phyloP scores from a whole-genome alignment of 495 filamentous ascomycete genomes.

The Hypomontagnella submonticulosa region DNA sequence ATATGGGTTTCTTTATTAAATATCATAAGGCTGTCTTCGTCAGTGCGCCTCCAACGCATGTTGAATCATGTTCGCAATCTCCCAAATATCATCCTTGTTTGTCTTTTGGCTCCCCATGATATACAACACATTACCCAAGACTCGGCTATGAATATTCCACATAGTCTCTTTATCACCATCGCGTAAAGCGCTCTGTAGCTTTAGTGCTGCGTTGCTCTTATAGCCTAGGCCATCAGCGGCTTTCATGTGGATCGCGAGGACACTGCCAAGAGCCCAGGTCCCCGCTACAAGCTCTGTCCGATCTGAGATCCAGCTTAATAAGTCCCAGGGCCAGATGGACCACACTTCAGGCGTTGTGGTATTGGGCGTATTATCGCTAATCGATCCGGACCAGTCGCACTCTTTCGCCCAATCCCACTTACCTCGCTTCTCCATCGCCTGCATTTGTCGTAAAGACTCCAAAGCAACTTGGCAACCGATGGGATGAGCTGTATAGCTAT shows the following conservation, averaged over 20 bases:
- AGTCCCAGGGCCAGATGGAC: slow-evolving; percentile 73
- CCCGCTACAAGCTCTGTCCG: slow-evolving; percentile 62
- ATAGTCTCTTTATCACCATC: slow-evolving; percentile 27
- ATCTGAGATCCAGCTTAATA: slow-evolving; percentile 67
- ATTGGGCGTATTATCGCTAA: not conserved
- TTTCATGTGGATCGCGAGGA: slow-evolving; percentile 73
- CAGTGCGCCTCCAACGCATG: slow-evolving; percentile 2
- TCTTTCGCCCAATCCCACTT: slow-evolving; percentile 61
- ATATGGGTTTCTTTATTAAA: too few relatives aligned
- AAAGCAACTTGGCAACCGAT: slow-evolving; percentile 78
- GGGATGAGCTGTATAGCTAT: slow-evolving; percentile 84
- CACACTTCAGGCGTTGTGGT: slow-evolving; percentile 56
- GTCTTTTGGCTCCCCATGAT: slow-evolving; percentile 77
- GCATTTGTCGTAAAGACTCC: slow-evolving; percentile 66
- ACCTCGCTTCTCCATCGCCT: slow-evolving; percentile 62
- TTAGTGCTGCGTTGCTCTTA: slow-evolving; percentile 70
- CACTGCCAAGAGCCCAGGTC: slow-evolving; percentile 74
- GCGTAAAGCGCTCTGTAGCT: slow-evolving; percentile 67
- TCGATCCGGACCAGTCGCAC: slow-evolving; percentile 49
- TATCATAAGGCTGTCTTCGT: not conserved
- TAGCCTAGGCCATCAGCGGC: slow-evolving; percentile 65
- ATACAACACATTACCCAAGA: slow-evolving; percentile 81
- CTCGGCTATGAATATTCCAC: slow-evolving; percentile 76
- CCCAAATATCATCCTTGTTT: slow-evolving; percentile 58
- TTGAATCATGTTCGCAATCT: slow-evolving; percentile 54